phyloP scores from a whole-genome alignment of 2,329 filamentous ascomycete species.

The Xylaria digitata region DNA sequence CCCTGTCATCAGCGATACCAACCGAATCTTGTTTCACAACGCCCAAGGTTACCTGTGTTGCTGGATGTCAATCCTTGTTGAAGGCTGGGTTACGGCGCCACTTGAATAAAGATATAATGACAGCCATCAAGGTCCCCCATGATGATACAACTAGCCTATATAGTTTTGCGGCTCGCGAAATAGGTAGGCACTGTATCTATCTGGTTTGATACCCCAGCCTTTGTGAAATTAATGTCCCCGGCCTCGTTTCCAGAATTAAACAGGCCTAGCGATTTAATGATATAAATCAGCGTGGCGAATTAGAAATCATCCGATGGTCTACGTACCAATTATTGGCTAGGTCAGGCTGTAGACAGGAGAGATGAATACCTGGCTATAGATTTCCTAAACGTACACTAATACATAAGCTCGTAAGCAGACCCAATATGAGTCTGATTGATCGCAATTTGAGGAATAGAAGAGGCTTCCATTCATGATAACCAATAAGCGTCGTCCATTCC shows the following conservation, averaged over 20 bases:
- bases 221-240: neutral
- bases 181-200: neutral
- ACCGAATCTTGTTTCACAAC: neutral
- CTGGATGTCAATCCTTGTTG: neutral
- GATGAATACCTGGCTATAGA: neutral
- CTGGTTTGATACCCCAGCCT: neutral
- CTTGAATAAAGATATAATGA: neutral
- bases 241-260: too few species aligned
- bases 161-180: neutral
- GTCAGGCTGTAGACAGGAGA: neutral
- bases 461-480: too few species aligned
- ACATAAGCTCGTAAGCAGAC: too few species aligned
- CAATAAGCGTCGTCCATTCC: neutral
- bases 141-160: neutral
- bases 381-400: neutral
- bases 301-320: neutral
- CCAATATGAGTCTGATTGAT: too few species aligned
- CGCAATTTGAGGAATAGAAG: too few species aligned
- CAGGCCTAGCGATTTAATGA: neutral
- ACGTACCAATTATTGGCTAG: neutral
- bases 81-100: neutral
- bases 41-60: too few species aligned
- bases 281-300: neutral
- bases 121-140: neutral
- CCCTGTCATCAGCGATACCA: too few species aligned